These are phyloP conservation scores for Macrophomina pseudophaseolina DNA, from an alignment of 2,329 filamentous ascomycete genomes.

Conservation along the genomic window DNA sequence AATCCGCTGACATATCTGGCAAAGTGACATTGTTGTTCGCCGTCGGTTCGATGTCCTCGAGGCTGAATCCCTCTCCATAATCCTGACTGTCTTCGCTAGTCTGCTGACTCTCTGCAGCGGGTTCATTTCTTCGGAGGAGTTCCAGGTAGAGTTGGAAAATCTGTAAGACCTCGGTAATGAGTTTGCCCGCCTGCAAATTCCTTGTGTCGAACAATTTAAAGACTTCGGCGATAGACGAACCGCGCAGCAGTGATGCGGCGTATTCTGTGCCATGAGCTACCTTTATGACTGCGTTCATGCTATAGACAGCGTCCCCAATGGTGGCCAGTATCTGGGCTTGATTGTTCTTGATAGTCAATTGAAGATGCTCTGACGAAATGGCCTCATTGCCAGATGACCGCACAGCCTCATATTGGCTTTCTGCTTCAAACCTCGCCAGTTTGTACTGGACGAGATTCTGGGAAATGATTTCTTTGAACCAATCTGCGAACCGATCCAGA, in stretches of 20 bases:
- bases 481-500: conserved; percentile 57
- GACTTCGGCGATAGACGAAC: conserved; percentile 51
- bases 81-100: conserved; percentile 67
- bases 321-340: conserved; percentile 63
- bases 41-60: conserved; percentile 51
- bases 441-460: conserved; percentile 61
- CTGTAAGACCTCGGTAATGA: conserved; percentile 57
- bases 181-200: conserved; percentile 48
- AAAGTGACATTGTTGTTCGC: conserved; percentile 26
- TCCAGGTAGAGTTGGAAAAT: conserved; percentile 46
- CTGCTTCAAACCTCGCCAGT: conserved; percentile 62
- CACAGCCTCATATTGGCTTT: conserved; percentile 54
- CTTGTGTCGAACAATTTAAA: conserved; percentile 60
- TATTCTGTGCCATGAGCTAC: conserved; percentile 47
- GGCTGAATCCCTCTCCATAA: conserved; percentile 63
- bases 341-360: conserved; percentile 60
- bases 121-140: conserved; percentile 28
- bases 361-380: conserved; percentile 55
- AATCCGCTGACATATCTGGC: conserved; percentile 36
- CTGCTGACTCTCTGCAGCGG: conserved; percentile 38
- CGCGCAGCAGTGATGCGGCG: conserved; percentile 50
- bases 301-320: conserved; percentile 57
- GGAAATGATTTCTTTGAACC: conserved; percentile 60
- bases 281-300: conserved; percentile 56
- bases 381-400: conserved; percentile 42